A percentile compares a stretch with the other conserved stretches of the same genome.
These are phyloP conservation scores for Cercophora scortea DNA, from an alignment of 495 filamentous ascomycete species.

Conservation along the genomic window DNA sequence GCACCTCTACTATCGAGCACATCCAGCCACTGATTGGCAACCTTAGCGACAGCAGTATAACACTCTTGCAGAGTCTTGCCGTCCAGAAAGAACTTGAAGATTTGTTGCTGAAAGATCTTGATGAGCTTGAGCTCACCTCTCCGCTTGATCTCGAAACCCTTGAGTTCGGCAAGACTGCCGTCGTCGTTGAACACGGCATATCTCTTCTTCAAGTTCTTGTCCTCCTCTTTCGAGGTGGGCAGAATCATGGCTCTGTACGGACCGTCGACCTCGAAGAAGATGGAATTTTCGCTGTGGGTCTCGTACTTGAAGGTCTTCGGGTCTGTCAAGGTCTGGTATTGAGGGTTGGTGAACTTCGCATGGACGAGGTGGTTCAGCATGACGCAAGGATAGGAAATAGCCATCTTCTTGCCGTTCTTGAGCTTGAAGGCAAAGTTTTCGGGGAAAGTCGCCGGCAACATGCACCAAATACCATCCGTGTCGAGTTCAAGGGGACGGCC, in stretches of 20 bases:
- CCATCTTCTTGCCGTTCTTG: slow-evolving; percentile 89
- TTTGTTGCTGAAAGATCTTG: slow-evolving; percentile 98
- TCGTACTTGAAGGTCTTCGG: slow-evolving; percentile 77
- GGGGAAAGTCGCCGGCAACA: slow-evolving; percentile 92
- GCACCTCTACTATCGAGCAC: slow-evolving; percentile 79
- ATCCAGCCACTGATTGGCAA: slow-evolving; percentile 95
- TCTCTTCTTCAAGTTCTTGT: slow-evolving; percentile 98
- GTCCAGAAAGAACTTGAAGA: slow-evolving; percentile 98
- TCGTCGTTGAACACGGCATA: slow-evolving; percentile 99
- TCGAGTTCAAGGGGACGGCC: slow-evolving; percentile 95
- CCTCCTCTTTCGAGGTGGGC: slow-evolving; percentile 95
- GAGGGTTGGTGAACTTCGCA: slow-evolving; percentile 89
- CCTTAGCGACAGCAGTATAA: slow-evolving; percentile 83
- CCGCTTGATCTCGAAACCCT: slow-evolving; percentile 97
- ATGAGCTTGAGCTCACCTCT: slow-evolving; percentile 98
- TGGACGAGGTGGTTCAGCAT: slow-evolving; percentile 99
- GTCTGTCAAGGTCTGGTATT: slow-evolving; percentile 86
- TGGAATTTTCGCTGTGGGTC: slow-evolving; percentile 95
- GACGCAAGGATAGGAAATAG: slow-evolving; percentile 95
- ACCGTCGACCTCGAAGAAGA: slow-evolving; percentile 98
- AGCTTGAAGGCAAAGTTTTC: slow-evolving; percentile 94
- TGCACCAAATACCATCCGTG: slow-evolving; percentile 99
- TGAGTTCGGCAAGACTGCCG: slow-evolving; percentile 90
- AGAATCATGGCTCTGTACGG: slow-evolving; percentile 97
- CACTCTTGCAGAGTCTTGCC: slow-evolving; percentile 79